phyloP scores from a whole-genome alignment of 1,284 basidiomycete genomes.

The Ceratobasidium sp. region DNA sequence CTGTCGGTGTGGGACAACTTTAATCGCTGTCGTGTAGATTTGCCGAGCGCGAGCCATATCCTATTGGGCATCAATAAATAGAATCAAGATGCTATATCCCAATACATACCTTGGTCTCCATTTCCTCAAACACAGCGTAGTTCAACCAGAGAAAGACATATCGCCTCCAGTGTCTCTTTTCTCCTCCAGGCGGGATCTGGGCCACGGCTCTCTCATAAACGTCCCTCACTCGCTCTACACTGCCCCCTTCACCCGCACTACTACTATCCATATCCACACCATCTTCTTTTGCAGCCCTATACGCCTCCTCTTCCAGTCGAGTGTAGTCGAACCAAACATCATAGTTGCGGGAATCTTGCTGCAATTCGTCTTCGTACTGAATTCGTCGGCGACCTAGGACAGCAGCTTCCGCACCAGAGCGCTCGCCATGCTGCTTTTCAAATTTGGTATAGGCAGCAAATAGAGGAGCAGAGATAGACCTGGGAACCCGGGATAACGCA shows the following conservation, averaged over 20 bases:
- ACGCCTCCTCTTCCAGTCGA: conserved; percentile 91
- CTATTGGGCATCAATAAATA: conserved; percentile 58
- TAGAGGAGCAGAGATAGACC: conserved; percentile 88
- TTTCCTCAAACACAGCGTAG: conserved; percentile 98
- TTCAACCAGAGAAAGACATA: conserved; percentile 98
- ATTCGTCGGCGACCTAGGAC: conserved; percentile 97
- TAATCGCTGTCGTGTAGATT: conserved; percentile 92
- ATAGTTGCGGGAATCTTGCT: conserved; percentile 92
- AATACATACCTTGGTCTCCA: conserved; percentile 83
- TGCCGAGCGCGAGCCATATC: conserved; percentile 89
- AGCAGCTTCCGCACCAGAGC: conserved; percentile 90
- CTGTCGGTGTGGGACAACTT: conserved; percentile 92
- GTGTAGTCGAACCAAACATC: conserved; percentile 99
- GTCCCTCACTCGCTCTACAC: conserved; percentile 80
- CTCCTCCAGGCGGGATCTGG: conserved; percentile 90
- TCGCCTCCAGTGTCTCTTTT: conserved; percentile 93
- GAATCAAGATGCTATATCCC: neutral
- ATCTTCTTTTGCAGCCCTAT: conserved; percentile 80
- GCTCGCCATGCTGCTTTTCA: conserved; percentile 97
- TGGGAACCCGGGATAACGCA: conserved; percentile 89
- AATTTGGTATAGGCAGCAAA: conserved; percentile 96
- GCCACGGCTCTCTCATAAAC: conserved; percentile 98
- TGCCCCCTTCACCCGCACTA: conserved; percentile 72
- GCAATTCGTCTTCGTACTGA: conserved; percentile 95
- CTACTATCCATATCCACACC: conserved; percentile 72